phyloP scores from a whole-genome alignment of 257 asterid species.

The Penstemon barbatus region DNA sequence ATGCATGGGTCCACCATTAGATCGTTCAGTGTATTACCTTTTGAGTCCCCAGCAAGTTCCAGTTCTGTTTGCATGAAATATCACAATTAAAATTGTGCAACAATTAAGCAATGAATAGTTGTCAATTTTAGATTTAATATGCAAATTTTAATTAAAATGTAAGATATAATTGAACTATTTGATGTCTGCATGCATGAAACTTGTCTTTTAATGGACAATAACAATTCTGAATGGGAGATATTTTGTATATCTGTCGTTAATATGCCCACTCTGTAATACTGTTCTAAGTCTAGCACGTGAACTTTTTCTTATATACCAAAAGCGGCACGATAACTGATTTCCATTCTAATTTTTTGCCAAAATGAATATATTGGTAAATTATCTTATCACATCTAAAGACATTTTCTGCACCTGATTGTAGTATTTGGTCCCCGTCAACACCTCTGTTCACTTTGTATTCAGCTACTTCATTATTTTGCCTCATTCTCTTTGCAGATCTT shows the following conservation, averaged over 20 bases:
- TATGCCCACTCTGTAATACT: too few species aligned
- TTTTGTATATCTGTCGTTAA: too few species aligned
- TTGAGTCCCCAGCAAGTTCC: too few species aligned
- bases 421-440: slow-evolving; percentile 23
- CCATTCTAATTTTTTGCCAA: background rate
- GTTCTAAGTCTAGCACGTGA: too few species aligned
- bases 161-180: background rate
- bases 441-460: slow-evolving; percentile 26
- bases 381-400: background rate
- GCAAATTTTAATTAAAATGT: background rate
- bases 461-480: slow-evolving; percentile 22
- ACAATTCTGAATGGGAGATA: background rate
- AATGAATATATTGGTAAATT: background rate
- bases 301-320: too few species aligned
- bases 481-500: slow-evolving; percentile 1
- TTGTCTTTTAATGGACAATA: background rate
- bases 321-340: too few species aligned
- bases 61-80: too few species aligned
- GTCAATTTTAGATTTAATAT: background rate
- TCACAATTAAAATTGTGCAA: too few species aligned
- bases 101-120: too few species aligned
- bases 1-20: slow-evolving; percentile 69
- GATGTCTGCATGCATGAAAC: background rate
- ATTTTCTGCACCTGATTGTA: slow-evolving; percentile 36
- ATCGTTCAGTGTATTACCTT: too few species aligned